A percentile compares a stretch with the other conserved stretches of the same genome.
These are phyloP conservation scores for Angophora floribunda DNA, from an alignment of 345 rosid species.

Conservation along the genomic window DNA sequence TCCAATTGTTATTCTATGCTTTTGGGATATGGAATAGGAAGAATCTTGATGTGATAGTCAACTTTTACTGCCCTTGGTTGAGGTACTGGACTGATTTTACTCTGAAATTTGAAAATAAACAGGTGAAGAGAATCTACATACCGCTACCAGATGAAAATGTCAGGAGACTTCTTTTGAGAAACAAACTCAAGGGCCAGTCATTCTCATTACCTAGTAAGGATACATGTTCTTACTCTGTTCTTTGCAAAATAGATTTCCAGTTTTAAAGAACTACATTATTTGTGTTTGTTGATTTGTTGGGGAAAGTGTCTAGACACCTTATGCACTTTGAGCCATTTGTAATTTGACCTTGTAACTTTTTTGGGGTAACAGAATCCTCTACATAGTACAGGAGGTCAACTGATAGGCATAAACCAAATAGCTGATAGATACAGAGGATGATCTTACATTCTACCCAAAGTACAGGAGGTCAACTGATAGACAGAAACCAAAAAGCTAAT, in stretches of 20 bases:
- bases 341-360: background rate
- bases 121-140: slow-evolving; percentile 94
- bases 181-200: slow-evolving; percentile 69
- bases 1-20: background rate
- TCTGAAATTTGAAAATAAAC: background rate
- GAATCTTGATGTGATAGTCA: background rate
- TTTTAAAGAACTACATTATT: background rate
- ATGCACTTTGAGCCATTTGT: background rate
- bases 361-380: background rate
- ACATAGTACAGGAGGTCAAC: background rate
- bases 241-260: background rate
- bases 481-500: background rate
- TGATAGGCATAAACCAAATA: background rate
- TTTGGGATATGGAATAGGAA: background rate
- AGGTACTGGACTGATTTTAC: background rate
- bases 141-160: slow-evolving; percentile 79
- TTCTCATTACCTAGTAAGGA: slow-evolving; percentile 65
- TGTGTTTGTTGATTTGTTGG: background rate
- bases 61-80: background rate
- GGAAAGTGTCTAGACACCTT: background rate
- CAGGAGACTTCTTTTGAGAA: slow-evolving; percentile 59
- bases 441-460: background rate
- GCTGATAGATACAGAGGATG: background rate
- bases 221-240: background rate
- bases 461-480: background rate